Evolutionary conservation across 2,329 filamentous ascomycete genomes (phyloP).

Genomic region (Ophiostoma sp.): DNA sequence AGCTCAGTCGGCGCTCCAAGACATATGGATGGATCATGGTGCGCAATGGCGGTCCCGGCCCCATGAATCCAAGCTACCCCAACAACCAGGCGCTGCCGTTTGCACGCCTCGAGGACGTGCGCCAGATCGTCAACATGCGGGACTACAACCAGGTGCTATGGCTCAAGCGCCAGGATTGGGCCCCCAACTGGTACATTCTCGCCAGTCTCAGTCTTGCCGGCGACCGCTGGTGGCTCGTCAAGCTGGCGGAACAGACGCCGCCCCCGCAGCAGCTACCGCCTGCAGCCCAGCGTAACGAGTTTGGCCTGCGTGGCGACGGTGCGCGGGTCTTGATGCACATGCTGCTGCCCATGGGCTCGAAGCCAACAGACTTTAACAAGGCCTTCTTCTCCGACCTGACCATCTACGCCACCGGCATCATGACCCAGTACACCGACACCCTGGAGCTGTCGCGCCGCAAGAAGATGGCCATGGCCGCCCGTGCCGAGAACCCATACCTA

Average conservation of each 20-base stretch:
- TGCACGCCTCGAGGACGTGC: constrained; percentile 48
- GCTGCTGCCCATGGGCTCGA: constrained; percentile 31
- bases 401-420: constrained; percentile 46
- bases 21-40: constrained; percentile 59
- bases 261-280: not conserved
- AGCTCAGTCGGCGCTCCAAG: constrained; percentile 55
- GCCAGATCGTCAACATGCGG: constrained; percentile 57
- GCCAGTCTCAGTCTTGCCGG: constrained; percentile 65
- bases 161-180: constrained; percentile 69
- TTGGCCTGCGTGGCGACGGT: constrained; percentile 18
- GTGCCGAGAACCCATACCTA: constrained; percentile 37
- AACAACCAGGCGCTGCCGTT: constrained; percentile 33
- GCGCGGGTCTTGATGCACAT: constrained; percentile 27
- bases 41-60: constrained; percentile 34
- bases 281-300: constrained; percentile 1
- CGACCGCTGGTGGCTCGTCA: constrained; percentile 73
- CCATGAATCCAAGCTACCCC: constrained; percentile 25
- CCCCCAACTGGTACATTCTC: constrained; percentile 62
- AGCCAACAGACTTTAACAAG: constrained; percentile 43
- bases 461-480: constrained; percentile 38
- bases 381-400: constrained; percentile 51
- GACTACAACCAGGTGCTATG: constrained; percentile 61
- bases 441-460: constrained; percentile 43
- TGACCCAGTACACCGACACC: constrained; percentile 47
- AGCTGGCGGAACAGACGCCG: constrained; percentile 46